A percentile compares a stretch with the other conserved stretches of the same genome.
Evolutionary conservation across 768 basidiomycete genomes (phyloP).

Genomic region (Termitomyces sp.): DNA sequence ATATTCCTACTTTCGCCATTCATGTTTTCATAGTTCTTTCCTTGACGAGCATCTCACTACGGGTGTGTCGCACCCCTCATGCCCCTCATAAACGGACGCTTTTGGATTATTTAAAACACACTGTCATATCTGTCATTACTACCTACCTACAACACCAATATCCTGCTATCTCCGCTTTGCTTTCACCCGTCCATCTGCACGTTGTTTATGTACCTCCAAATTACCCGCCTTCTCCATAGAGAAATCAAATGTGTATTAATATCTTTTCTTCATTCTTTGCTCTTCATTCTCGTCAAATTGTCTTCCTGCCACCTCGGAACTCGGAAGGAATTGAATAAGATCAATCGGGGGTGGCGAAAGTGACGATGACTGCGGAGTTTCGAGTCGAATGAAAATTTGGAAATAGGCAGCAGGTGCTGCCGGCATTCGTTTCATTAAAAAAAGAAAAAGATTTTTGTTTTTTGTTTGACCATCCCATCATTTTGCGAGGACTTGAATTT

Average conservation of each 20-base stretch:
- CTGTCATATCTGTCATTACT: not conserved
- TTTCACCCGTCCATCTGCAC: not conserved
- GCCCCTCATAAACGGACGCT: not conserved
- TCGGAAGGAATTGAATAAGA: not conserved
- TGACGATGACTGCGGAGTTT: not conserved
- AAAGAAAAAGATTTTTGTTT: not conserved
- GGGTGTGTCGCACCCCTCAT: not conserved
- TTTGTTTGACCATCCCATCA: not conserved
- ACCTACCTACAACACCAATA: not conserved
- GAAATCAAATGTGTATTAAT: slow-evolving; percentile 10
- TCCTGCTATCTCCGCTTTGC: not conserved
- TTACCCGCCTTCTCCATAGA: slow-evolving; percentile 5
- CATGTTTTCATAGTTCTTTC: not conserved
- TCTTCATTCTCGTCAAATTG: not conserved
- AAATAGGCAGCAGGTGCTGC: not conserved
- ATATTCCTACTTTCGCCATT: not conserved
- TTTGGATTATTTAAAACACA: slow-evolving; percentile 6
- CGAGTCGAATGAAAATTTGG: too few relatives aligned
- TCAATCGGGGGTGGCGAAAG: slow-evolving; percentile 8
- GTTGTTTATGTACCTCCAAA: slow-evolving; percentile 4
- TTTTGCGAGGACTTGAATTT: not conserved
- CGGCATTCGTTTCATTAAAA: not conserved
- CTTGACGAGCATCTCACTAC: not conserved
- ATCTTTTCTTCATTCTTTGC: not conserved
- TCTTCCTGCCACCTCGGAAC: not conserved